Evolutionary conservation across 371 early-diverging fungal genomes (phyloP).

Genomic region (Mortierella sp.): DNA sequence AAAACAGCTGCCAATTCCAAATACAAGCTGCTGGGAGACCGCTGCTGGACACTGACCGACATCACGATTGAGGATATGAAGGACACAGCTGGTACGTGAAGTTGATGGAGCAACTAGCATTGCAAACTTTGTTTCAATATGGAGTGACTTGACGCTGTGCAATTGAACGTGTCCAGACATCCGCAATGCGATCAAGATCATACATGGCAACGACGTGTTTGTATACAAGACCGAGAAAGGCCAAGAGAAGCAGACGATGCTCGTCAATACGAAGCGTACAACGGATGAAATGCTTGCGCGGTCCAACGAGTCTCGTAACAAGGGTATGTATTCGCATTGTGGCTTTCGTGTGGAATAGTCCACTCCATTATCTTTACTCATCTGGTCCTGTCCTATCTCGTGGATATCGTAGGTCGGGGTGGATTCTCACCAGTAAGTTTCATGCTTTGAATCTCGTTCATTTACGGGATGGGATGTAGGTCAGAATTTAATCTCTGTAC

Average conservation of each 20-base stretch:
- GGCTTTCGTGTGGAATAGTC: neutral
- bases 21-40: slow-evolving; percentile 80
- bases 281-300: slow-evolving; percentile 69
- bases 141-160: neutral
- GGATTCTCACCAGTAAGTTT: slow-evolving; percentile 36
- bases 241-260: slow-evolving; percentile 78
- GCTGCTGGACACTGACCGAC: slow-evolving; percentile 79
- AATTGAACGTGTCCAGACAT: slow-evolving; percentile 33
- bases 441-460: neutral
- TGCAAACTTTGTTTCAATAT: no score
- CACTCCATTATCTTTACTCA: neutral
- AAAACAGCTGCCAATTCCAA: slow-evolving; percentile 77
- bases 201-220: slow-evolving; percentile 79
- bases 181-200: slow-evolving; percentile 72
- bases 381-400: neutral
- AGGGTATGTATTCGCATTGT: slow-evolving; percentile 1
- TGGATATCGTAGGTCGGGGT: slow-evolving; percentile 17
- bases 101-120: no score
- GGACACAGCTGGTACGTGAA: slow-evolving; percentile 71
- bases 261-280: slow-evolving; percentile 73
- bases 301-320: slow-evolving; percentile 41
- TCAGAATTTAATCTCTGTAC: neutral
- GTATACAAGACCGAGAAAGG: slow-evolving; percentile 77
- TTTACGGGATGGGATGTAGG: no score
- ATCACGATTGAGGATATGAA: slow-evolving; percentile 84